Percentiles rank a stretch among this genome's conserved stretches.
phyloP scores from a whole-genome alignment of 345 rosid species.

The Chamaenerion angustifolium region DNA sequence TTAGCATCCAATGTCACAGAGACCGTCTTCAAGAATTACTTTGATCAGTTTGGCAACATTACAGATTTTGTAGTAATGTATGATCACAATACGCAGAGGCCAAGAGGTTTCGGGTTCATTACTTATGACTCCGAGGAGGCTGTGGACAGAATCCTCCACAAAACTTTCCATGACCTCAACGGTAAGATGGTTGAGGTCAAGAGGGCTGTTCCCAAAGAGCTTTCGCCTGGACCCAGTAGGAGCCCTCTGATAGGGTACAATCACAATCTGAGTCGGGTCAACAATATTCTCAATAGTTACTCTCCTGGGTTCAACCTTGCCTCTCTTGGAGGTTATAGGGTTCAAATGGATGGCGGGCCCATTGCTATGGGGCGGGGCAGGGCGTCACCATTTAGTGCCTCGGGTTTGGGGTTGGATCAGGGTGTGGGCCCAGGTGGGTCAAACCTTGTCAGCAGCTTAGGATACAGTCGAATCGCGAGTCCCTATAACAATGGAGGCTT shows the following conservation, averaged over 20 bases:
- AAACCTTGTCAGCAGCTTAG: constrained; percentile 42
- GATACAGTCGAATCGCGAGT: constrained; percentile 46
- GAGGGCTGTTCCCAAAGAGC: constrained; percentile 93
- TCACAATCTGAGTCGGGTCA: constrained; percentile 46
- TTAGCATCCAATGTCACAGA: constrained; percentile 61
- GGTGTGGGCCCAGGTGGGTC: constrained; percentile 50
- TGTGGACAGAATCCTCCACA: constrained; percentile 73
- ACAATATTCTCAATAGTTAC: constrained; percentile 54
- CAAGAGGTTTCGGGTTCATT: constrained; percentile 98
- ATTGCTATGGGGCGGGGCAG: constrained; percentile 48
- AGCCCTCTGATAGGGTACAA: constrained; percentile 59
- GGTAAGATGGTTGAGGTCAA: constrained; percentile 99
- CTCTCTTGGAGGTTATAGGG: constrained; percentile 42
- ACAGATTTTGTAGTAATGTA: constrained; percentile 96
- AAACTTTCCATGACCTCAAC: constrained; percentile 87
- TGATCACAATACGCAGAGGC: constrained; percentile 95
- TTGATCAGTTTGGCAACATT: constrained; percentile 74
- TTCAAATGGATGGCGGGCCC: constrained; percentile 66
- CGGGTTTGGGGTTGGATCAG: constrained; percentile 65
- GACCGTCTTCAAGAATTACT: constrained; percentile 64
- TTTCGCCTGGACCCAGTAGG: constrained; percentile 49
- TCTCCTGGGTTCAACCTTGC: constrained; percentile 51
- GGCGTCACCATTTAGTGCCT: constrained; percentile 34
- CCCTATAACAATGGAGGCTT: constrained; percentile 32
- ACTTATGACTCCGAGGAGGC: constrained; percentile 89